These are phyloP conservation scores for Ogataea neopini DNA, from an alignment of 805 yeast genomes.

Conservation along the genomic window DNA sequence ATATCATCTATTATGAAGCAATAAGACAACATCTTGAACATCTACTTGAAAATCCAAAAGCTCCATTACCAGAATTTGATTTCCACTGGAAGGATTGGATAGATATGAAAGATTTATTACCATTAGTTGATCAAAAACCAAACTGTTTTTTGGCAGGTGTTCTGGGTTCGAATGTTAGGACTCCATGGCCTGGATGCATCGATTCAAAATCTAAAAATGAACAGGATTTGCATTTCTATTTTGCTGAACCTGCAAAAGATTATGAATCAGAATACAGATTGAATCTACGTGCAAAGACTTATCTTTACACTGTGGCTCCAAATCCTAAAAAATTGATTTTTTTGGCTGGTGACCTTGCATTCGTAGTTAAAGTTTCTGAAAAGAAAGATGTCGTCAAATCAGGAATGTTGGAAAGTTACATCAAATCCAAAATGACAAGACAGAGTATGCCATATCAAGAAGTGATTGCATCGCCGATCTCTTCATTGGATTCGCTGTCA, in stretches of 20 bases:
- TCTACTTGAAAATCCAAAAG: constrained; percentile 27
- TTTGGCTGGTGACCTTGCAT: constrained; percentile 42
- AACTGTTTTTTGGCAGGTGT: constrained; percentile 48
- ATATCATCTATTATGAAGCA: constrained; percentile 35
- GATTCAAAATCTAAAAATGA: constrained; percentile 28
- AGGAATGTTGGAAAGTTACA: constrained; percentile 38
- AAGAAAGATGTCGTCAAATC: constrained; percentile 34
- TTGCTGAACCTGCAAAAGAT: constrained; percentile 30
- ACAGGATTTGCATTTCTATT: constrained; percentile 27
- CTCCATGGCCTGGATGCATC: constrained; percentile 43
- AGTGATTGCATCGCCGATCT: constrained; percentile 34
- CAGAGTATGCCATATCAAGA: constrained; percentile 27
- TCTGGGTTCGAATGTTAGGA: constrained; percentile 40
- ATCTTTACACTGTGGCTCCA: constrained; percentile 44
- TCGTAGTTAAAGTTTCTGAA: constrained; percentile 37
- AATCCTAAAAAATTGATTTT: constrained; percentile 46
- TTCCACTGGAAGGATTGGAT: constrained; percentile 62
- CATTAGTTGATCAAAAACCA: constrained; percentile 41
- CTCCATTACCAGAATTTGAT: constrained; percentile 37
- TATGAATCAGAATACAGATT: constrained; percentile 41
- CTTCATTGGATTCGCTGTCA: constrained; percentile 27
- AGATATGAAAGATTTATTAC: constrained; percentile 45
- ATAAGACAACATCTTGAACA: constrained; percentile 33
- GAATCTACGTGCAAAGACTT: constrained; percentile 42
- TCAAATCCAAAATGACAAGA: constrained; percentile 31